These are phyloP conservation scores for Dactylonectria estremocensis DNA, from an alignment of 2,329 filamentous ascomycete genomes.

Conservation along the genomic window DNA sequence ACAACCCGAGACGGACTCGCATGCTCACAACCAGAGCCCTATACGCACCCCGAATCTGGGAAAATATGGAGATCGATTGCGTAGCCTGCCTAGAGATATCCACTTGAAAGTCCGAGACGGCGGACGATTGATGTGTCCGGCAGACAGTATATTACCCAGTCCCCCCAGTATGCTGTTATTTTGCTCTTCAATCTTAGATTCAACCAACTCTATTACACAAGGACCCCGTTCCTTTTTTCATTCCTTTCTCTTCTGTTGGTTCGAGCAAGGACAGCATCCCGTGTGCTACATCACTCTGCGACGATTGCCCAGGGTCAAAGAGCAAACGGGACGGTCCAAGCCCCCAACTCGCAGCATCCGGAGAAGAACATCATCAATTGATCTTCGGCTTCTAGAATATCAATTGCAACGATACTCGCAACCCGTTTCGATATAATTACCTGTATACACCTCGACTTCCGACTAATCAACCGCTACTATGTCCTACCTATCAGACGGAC, in stretches of 20 bases:
- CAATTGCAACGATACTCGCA: no score
- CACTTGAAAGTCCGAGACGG: slow-evolving; percentile 5
- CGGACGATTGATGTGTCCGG: slow-evolving; percentile 1
- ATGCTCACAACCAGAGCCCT: not conserved
- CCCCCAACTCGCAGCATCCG: slow-evolving; percentile 11
- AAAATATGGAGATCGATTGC: slow-evolving; percentile 19
- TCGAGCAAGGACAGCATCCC: slow-evolving; percentile 13
- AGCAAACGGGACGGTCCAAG: slow-evolving; percentile 27
- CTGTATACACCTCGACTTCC: not conserved
- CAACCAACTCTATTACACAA: not conserved
- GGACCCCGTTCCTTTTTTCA: not conserved
- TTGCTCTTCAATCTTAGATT: not conserved
- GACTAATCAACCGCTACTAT: slow-evolving; percentile 2
- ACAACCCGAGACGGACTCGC: slow-evolving; percentile 18
- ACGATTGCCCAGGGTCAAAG: slow-evolving; percentile 16
- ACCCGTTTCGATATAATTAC: not conserved
- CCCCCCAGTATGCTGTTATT: not conserved
- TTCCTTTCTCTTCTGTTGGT: slow-evolving; percentile 1
- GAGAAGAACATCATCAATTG: slow-evolving; percentile 11
- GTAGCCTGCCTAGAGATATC: slow-evolving; percentile 14
- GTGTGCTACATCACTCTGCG: slow-evolving; percentile 5
- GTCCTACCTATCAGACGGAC: slow-evolving; percentile 4
- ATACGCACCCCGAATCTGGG: not conserved
- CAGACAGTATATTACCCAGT: slow-evolving; percentile 14
- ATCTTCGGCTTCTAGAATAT: not conserved